Conservation (phyloP, 2,329 filamentous ascomycete genomes). For the Colletotrichum sp. region DNA sequence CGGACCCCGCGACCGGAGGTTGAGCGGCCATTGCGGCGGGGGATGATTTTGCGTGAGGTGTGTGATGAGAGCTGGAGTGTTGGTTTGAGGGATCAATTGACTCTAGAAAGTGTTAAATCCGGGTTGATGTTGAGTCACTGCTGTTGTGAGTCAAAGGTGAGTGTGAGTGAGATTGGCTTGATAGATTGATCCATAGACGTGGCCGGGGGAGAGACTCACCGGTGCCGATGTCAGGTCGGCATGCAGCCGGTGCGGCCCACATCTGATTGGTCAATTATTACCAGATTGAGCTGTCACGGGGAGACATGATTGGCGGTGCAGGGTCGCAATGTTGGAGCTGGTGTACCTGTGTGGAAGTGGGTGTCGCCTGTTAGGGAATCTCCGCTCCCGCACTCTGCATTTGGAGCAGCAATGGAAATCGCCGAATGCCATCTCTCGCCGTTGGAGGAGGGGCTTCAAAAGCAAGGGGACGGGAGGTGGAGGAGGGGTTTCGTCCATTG, state of each 20-base stretch:
- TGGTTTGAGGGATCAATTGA: not conserved
- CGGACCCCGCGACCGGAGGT: slow-evolving; percentile 28
- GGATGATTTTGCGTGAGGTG: not conserved
- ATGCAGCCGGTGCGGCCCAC: not conserved
- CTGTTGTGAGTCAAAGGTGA: slow-evolving; percentile 14
- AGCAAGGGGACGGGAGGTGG: not conserved
- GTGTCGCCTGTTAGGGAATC: slow-evolving; percentile 17
- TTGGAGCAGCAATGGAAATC: not conserved
- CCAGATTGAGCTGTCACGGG: slow-evolving; percentile 5
- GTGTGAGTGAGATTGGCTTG: not conserved
- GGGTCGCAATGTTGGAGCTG: not conserved
- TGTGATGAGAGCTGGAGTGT: not conserved
- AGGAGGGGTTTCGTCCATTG: not conserved
- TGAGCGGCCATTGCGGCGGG: slow-evolving; percentile 34
- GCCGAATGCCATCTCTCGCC: not conserved
- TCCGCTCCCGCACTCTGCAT: slow-evolving; percentile 4
- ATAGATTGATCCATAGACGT: not conserved
- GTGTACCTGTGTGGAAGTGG: not conserved
- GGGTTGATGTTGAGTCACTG: not conserved
- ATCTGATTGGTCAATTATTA: slow-evolving; percentile 18
- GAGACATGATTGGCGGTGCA: not conserved
- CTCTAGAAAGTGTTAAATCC: not conserved
- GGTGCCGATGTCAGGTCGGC: not conserved
- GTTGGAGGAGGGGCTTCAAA: not conserved
- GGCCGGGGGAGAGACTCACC: not conserved